Percentiles rank a stretch among this genome's conserved stretches.
These are phyloP conservation scores for Termitomyces bulborhizus DNA, from an alignment of 768 basidiomycete species.

Conservation along the genomic window DNA sequence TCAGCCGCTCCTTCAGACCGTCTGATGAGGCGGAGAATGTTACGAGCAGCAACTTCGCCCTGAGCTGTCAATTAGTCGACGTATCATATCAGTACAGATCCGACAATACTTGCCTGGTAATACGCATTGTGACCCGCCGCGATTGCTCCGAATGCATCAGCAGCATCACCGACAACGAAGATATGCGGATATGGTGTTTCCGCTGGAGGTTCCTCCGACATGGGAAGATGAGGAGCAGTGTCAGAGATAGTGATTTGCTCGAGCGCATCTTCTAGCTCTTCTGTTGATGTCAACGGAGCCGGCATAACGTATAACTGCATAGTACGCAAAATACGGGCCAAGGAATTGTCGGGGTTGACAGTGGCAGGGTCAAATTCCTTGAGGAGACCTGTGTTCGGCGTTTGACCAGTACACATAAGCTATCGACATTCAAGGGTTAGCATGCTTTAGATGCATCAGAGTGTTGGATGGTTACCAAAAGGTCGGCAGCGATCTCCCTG, in stretches of 20 bases:
- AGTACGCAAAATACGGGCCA: constrained; percentile 41
- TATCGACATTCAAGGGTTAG: constrained; percentile 11
- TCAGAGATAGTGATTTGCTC: constrained; percentile 16
- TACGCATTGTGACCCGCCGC: constrained; percentile 55
- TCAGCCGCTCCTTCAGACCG: constrained; percentile 5
- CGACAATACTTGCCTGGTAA: constrained; percentile 29
- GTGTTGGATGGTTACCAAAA: constrained; percentile 31
- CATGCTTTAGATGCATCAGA: background rate
- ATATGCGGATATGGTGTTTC: constrained; percentile 42
- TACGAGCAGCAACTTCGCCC: constrained; percentile 49
- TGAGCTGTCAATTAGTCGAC: constrained; percentile 4
- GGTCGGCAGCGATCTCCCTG: constrained; percentile 43
- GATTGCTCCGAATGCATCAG: constrained; percentile 59
- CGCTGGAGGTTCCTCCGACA: background rate
- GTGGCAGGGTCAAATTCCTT: constrained; percentile 32
- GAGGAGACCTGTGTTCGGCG: constrained; percentile 47
- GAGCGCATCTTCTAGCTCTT: constrained; percentile 15
- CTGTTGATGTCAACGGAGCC: background rate
- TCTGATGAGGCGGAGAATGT: constrained; percentile 41
- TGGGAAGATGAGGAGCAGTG: background rate
- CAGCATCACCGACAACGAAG: constrained; percentile 58
- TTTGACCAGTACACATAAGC: constrained; percentile 60
- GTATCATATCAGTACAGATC: background rate
- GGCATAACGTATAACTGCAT: constrained; percentile 39
- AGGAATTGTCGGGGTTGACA: constrained; percentile 30